Evolutionary conservation across 164 flowering plant species (phyloP).

Genomic region (Echeveria elegans): DNA sequence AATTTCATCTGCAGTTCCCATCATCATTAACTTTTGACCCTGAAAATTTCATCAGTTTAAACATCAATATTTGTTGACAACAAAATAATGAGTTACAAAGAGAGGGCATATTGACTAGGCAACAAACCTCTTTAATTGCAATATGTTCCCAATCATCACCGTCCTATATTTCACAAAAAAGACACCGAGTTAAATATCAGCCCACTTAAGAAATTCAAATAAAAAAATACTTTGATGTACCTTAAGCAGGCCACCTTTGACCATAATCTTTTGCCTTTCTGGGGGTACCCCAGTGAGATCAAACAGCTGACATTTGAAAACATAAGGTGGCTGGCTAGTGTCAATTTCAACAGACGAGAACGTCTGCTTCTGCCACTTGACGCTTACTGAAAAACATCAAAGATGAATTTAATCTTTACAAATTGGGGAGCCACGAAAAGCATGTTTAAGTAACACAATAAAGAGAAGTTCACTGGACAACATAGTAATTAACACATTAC

Average conservation of each 20-base stretch:
- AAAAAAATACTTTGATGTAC: conserved; percentile 29
- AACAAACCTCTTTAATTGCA: conserved; percentile 78
- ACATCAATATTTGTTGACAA: not conserved
- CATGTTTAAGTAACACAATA: too few species aligned
- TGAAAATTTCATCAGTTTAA: conserved; percentile 16
- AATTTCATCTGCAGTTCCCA: conserved; percentile 97
- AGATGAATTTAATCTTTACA: too few species aligned
- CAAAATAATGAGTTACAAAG: not conserved
- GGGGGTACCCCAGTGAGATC: too few species aligned
- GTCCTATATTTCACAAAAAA: conserved; percentile 47
- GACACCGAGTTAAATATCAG: too few species aligned
- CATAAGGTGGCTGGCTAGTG: conserved; percentile 81
- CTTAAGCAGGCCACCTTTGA: too few species aligned
- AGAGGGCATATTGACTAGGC: not conserved
- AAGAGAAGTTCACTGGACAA: not conserved
- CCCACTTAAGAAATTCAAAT: not conserved
- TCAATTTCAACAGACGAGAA: conserved; percentile 78
- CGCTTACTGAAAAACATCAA: conserved; percentile 52
- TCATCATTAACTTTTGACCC: conserved; percentile 99
- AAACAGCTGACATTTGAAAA: too few species aligned
- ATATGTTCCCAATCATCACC: conserved; percentile 87
- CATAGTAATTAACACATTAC: not conserved
- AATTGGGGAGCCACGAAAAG: too few species aligned
- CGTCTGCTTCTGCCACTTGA: too few species aligned
- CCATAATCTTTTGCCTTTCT: too few species aligned